Conservation (phyloP, 1,284 basidiomycete species). For the Tausonia pullulans region DNA sequence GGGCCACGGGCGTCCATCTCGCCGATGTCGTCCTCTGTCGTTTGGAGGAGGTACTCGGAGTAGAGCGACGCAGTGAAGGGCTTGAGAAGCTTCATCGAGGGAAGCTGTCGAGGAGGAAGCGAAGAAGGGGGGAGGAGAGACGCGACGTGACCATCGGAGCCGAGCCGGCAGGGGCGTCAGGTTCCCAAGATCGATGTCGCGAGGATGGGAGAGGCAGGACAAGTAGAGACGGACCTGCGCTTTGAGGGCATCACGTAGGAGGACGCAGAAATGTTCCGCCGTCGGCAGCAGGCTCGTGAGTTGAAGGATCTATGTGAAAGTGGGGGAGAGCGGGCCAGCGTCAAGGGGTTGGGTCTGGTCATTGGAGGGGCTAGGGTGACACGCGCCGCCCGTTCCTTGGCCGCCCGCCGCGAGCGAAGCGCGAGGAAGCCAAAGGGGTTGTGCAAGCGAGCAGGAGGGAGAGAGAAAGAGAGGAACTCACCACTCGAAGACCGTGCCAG, state of each 20-base stretch:
- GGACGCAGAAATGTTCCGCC: constrained; percentile 85
- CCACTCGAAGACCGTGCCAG: constrained; percentile 93
- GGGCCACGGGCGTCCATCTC: constrained; percentile 35
- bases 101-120: constrained; percentile 46
- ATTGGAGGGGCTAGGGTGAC: too few species aligned
- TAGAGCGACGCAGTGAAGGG: constrained; percentile 85
- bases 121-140: not conserved
- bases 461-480: constrained; percentile 38
- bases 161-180: not conserved
- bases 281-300: constrained; percentile 90
- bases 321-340: not conserved
- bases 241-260: constrained; percentile 82
- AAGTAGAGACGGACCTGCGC: constrained; percentile 50
- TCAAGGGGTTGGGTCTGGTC: not conserved
- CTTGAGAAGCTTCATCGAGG: constrained; percentile 89
- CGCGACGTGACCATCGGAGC: not conserved
- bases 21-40: constrained; percentile 40
- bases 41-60: constrained; percentile 70
- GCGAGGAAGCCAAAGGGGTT: not conserved
- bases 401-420: too few species aligned
- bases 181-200: too few species aligned
- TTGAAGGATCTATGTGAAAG: constrained; percentile 64
- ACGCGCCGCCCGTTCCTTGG: too few species aligned
- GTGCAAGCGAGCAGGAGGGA: not conserved
- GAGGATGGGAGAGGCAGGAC: too few species aligned